A percentile compares a stretch with the other conserved stretches of the same genome.
Conservation (phyloP, 805 yeast genomes). For the Lipomyces sp. region DNA sequence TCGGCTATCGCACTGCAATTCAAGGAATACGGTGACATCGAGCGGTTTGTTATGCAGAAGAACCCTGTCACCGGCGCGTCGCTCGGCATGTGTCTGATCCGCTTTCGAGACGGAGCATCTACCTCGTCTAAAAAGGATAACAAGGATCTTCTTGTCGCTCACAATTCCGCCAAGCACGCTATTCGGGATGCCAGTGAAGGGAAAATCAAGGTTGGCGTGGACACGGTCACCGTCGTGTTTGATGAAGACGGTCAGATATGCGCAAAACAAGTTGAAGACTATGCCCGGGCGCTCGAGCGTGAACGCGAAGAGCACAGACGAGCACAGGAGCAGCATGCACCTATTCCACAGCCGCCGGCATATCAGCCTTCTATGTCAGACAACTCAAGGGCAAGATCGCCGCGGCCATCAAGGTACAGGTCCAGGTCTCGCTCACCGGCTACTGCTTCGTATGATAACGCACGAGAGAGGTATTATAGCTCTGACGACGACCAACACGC, state of each 20-base stretch:
- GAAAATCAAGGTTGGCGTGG: constrained; percentile 52
- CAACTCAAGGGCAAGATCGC: background rate
- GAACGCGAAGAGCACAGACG: background rate
- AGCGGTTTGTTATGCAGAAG: constrained; percentile 54
- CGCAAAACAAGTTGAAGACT: constrained; percentile 14
- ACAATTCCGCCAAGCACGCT: constrained; percentile 47
- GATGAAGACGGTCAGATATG: constrained; percentile 38
- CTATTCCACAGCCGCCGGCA: constrained; percentile 19
- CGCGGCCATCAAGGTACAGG: too few species aligned
- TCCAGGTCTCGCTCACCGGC: too few species aligned
- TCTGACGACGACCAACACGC: background rate
- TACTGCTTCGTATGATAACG: too few species aligned
- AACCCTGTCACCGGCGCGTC: constrained; percentile 80
- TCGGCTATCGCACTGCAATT: constrained; percentile 50
- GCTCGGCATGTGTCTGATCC: constrained; percentile 63
- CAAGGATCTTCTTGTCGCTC: constrained; percentile 37
- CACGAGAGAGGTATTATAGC: constrained; percentile 3
- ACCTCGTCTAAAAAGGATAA: background rate
- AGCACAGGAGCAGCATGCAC: background rate
- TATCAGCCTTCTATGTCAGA: background rate
- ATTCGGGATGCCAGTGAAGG: constrained; percentile 40
- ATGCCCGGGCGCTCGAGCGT: constrained; percentile 2
- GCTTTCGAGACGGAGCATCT: constrained; percentile 50
- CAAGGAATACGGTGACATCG: constrained; percentile 59
- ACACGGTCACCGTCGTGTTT: constrained; percentile 40